Percentiles rank a stretch among this genome's conserved stretches.
Evolutionary conservation across 306 rosid genomes (phyloP).

Genomic region (Fagus sylvatica): DNA sequence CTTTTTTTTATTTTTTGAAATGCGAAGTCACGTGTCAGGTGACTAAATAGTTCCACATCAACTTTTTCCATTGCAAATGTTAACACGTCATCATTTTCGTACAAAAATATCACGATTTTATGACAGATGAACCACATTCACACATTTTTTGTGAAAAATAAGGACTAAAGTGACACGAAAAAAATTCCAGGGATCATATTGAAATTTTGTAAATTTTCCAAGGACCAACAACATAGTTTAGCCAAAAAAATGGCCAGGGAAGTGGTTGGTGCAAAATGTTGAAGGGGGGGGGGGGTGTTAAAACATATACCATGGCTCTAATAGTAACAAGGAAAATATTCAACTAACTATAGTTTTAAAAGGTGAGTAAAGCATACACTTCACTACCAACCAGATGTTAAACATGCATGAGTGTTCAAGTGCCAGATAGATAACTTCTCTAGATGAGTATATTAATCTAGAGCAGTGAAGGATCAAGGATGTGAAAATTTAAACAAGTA

Average conservation of each 20-base stretch:
- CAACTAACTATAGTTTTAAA: background rate
- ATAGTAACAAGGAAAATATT: background rate
- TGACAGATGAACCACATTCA: no score
- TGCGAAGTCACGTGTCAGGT: no score
- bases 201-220: background rate
- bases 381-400: background rate
- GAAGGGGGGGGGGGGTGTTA: no score
- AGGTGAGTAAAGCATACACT: background rate
- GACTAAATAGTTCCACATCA: no score
- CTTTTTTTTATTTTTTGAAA: no score
- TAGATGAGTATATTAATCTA: background rate
- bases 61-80: no score
- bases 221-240: background rate
- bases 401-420: background rate
- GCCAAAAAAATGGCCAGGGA: background rate
- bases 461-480: background rate
- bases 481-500: background rate
- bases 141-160: no score
- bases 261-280: background rate
- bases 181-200: no score
- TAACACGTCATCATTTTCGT: no score
- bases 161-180: no score
- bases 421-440: background rate
- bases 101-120: no score
- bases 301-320: background rate